phyloP scores from a whole-genome alignment of 108 stramenopile species.

The Nitzschia palea region DNA sequence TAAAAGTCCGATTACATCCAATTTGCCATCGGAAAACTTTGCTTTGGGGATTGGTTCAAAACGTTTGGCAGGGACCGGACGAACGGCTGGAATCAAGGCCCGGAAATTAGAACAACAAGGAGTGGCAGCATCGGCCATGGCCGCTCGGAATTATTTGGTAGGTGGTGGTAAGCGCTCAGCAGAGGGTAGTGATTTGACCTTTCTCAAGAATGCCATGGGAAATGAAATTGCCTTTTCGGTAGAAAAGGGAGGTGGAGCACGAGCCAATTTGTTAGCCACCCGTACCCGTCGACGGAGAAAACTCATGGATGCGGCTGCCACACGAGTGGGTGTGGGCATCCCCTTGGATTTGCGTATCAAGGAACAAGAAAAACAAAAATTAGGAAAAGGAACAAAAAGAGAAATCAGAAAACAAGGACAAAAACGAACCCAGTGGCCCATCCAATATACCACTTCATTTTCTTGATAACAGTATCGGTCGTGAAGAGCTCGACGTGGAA shows the following conservation, averaged over 20 bases:
- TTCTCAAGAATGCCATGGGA: conserved; percentile 88
- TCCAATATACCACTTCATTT: conserved; percentile 45
- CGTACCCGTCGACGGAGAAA: conserved; percentile 54
- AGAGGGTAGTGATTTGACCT: conserved; percentile 61
- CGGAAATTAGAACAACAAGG: conserved; percentile 75
- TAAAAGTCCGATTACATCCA: conserved; percentile 74
- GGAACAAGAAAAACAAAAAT: conserved; percentile 43
- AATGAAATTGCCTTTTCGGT: conserved; percentile 81
- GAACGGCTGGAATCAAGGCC: conserved; percentile 75
- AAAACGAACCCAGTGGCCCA: conserved; percentile 6
- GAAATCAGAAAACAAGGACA: conserved; percentile 13
- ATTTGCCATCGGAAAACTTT: conserved; percentile 86
- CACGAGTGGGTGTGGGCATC: conserved; percentile 68
- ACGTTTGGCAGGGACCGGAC: conserved; percentile 86
- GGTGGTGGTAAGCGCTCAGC: conserved; percentile 36
- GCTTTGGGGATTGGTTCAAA: conserved; percentile 83
- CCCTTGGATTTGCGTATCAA: conserved; percentile 57
- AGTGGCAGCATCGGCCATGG: conserved; percentile 49
- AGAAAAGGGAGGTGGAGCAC: conserved; percentile 86
- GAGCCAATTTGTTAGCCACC: conserved; percentile 75
- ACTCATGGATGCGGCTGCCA: conserved; percentile 83
- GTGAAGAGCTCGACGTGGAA: conserved; percentile 42
- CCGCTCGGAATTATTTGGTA: conserved; percentile 43
- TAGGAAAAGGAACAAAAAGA: conserved; percentile 32
- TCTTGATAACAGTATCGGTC: conserved; percentile 76